Base-by-base conservation (phyloP, 1,284 basidiomycete genomes). In the Gymnopus androsaceus region DNA sequence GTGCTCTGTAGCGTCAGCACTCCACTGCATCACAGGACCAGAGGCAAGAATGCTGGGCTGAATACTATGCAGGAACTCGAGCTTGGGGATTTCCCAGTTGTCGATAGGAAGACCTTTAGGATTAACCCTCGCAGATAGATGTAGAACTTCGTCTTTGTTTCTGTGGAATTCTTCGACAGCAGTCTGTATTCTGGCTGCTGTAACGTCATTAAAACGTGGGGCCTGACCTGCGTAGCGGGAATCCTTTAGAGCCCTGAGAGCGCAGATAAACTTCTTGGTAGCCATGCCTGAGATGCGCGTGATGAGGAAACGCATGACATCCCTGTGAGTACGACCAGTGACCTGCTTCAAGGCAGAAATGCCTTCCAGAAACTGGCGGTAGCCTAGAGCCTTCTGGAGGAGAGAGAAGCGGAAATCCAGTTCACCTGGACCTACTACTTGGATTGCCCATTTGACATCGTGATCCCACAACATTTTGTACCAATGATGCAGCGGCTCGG, bases 381-480 rank as follows among this genome's bases (percentile, higher is more conserved):
- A 66, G 1, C 65, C 66, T 33, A 57, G 59, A 44, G 57, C 30
- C 15, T 17, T 19, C 19, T 53, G 51, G 3, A 71, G 60, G 21
- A 69, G 30, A 9, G 61, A 62, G 33, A 71, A 67, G 0, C 66
- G 61, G 51, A 69, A 67, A 46, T 71, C 67, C 15, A 73, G 62
- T 46, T 71, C 67, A 0, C 21, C 21, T 1, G 36, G 54, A 4
- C 62, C 62, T 17, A 72, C 15, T 15, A 58, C 59, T 15, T 56
- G 45, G 15, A 67, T 63, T 45, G 59, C 62, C 69, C 69, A 72
- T 49, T 67, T 65, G 3, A 58, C 23, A 42, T 66, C 60, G 47
- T 72, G 68, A 38, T 72, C 69, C 42, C 55, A 69, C 46, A 68
- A 70, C 12, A 56, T 23, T 44, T 68, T 72, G 50, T 69, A 65